These are phyloP conservation scores for Colletotrichum eleusines DNA, from an alignment of 2,329 filamentous ascomycete species.

Conservation along the genomic window DNA sequence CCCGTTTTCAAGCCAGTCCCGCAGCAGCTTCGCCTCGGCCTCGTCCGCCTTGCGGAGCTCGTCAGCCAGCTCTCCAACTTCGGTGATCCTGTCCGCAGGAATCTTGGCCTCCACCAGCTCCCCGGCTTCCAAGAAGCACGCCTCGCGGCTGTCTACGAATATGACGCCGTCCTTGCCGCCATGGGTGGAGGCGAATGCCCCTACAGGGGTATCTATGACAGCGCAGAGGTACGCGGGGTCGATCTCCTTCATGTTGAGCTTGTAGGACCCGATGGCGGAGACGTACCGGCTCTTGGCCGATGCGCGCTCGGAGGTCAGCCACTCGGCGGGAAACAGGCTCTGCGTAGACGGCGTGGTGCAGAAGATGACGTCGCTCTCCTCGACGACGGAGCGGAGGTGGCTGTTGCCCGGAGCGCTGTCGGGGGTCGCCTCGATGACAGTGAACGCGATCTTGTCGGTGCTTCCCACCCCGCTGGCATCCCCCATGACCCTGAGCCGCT, in stretches of 20 bases:
- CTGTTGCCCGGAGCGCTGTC: conserved; percentile 41
- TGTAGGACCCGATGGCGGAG: conserved; percentile 50
- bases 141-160: conserved; percentile 47
- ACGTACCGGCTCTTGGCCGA: conserved; percentile 46
- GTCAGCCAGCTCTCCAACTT: conserved; percentile 70
- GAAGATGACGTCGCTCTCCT: conserved; percentile 48
- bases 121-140: conserved; percentile 49
- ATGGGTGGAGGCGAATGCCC: conserved; percentile 18
- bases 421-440: conserved; percentile 32
- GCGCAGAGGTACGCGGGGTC: conserved; percentile 47
- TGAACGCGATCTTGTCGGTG: conserved; percentile 22
- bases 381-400: conserved; percentile 35
- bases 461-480: conserved; percentile 34
- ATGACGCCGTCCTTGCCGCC: conserved; percentile 40
- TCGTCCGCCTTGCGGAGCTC: conserved; percentile 58
- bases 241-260: conserved; percentile 50
- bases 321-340: conserved; percentile 47
- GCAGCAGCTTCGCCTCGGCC: conserved; percentile 56
- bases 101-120: conserved; percentile 48
- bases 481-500: conserved; percentile 44
- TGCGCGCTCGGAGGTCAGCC: conserved; percentile 40
- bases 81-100: conserved; percentile 44
- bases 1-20: conserved; percentile 71
- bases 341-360: conserved; percentile 49
- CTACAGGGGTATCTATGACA: conserved; percentile 41